Conservation (phyloP, 2,329 filamentous ascomycete genomes). For the Daldinia eschscholtzii region DNA sequence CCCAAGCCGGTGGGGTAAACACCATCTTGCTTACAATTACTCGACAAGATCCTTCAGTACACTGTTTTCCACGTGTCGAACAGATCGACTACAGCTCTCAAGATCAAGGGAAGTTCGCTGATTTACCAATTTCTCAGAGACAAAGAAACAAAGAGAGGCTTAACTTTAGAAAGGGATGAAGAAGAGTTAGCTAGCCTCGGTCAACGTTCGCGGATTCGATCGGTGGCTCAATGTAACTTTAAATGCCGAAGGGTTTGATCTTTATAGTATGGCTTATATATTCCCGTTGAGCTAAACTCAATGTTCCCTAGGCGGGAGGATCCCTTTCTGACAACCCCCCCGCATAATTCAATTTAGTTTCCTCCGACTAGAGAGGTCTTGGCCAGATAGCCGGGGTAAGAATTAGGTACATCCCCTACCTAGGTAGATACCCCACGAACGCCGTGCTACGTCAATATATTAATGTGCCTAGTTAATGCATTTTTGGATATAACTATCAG, state of each 20-base stretch:
- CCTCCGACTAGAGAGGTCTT: neutral
- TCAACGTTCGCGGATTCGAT: conserved; percentile 21
- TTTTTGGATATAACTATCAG: too few relatives aligned
- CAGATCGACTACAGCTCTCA: conserved; percentile 1
- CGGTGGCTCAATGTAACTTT: conserved; percentile 10
- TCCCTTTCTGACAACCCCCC: neutral
- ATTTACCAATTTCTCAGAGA: conserved; percentile 21
- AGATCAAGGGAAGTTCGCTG: neutral
- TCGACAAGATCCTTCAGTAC: conserved; percentile 8
- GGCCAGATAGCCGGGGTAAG: conserved; percentile 6
- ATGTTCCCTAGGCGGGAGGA: conserved; percentile 2
- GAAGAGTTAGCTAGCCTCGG: conserved; percentile 16
- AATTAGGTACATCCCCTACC: neutral
- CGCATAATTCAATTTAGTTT: neutral
- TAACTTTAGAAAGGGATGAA: conserved; percentile 25
- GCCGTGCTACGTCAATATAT: too few relatives aligned
- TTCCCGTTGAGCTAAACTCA: conserved; percentile 28
- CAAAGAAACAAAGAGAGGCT: conserved; percentile 37
- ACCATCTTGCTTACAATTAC: conserved; percentile 45
- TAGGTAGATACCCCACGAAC: neutral
- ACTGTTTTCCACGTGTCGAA: conserved; percentile 5
- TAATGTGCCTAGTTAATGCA: too few relatives aligned
- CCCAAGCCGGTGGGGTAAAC: conserved; percentile 50
- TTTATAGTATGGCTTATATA: conserved; percentile 5
- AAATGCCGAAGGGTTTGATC: conserved; percentile 30